Percentiles rank a stretch among this genome's conserved stretches.
These are phyloP conservation scores for Penicillium samsonianum DNA, from an alignment of 495 filamentous ascomycete genomes.

Conservation along the genomic window DNA sequence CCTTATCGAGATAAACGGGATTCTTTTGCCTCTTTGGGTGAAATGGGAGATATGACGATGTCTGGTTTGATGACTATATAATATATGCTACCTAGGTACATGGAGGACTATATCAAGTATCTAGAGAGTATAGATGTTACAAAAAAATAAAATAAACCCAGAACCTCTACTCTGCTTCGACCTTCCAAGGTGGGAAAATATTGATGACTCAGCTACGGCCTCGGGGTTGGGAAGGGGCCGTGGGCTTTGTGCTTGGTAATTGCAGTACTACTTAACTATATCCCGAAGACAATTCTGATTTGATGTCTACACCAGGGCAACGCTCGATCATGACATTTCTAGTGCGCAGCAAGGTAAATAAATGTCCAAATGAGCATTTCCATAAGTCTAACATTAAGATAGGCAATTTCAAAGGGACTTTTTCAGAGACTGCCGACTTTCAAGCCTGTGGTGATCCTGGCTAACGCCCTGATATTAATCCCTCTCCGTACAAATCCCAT, in stretches of 20 bases:
- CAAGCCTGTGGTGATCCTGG: constrained; percentile 2
- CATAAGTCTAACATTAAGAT: neutral
- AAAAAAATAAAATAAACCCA: neutral
- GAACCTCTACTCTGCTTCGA: neutral
- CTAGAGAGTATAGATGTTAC: neutral
- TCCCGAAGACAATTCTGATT: too few relatives aligned
- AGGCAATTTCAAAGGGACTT: constrained; percentile 2
- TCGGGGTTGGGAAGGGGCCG: neutral
- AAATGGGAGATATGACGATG: neutral
- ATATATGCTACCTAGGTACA: too few relatives aligned
- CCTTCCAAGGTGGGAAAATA: neutral
- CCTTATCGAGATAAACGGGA: constrained; percentile 19
- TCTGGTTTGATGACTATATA: neutral
- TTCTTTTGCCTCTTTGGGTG: constrained; percentile 18
- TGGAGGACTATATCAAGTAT: neutral
- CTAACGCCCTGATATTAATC: neutral
- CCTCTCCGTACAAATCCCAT: neutral
- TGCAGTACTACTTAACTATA: too few relatives aligned
- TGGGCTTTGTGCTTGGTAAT: neutral
- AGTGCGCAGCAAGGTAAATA: neutral
- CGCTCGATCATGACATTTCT: neutral
- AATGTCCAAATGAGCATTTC: neutral
- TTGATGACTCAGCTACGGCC: constrained; percentile 1
- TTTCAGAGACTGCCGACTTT: neutral
- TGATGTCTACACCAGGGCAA: neutral